Evolutionary conservation across 495 filamentous ascomycete species (phyloP).

Genomic region (Penicillium silybi): DNA sequence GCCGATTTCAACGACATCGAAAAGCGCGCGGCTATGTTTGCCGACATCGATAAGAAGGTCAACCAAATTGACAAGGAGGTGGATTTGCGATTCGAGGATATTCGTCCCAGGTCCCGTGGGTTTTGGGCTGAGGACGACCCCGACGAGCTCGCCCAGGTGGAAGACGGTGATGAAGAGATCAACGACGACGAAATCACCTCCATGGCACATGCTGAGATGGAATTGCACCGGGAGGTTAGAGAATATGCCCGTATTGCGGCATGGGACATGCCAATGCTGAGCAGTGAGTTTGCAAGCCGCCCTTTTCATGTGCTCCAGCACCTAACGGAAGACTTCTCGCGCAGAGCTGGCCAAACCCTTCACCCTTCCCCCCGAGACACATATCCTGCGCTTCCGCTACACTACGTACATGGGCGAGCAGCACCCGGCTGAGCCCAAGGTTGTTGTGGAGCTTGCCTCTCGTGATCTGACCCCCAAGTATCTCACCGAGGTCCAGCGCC

Average conservation of each 20-base stretch:
- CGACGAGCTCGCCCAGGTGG: slow-evolving; percentile 45
- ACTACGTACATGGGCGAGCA: slow-evolving; percentile 95
- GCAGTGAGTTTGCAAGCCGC: slow-evolving; percentile 55
- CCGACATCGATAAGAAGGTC: slow-evolving; percentile 30
- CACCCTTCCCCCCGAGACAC: slow-evolving; percentile 56
- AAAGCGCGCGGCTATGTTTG: slow-evolving; percentile 28
- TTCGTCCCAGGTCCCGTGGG: slow-evolving; percentile 24
- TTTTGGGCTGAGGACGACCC: slow-evolving; percentile 55
- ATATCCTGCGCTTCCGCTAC: slow-evolving; percentile 87
- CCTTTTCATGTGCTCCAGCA: not conserved
- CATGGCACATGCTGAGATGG: slow-evolving; percentile 78
- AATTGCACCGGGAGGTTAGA: slow-evolving; percentile 83
- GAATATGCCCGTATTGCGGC: slow-evolving; percentile 82
- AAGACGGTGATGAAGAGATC: slow-evolving; percentile 61
- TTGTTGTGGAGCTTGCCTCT: slow-evolving; percentile 83
- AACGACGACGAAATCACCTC: slow-evolving; percentile 78
- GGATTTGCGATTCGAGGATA: slow-evolving; percentile 35
- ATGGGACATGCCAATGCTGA: slow-evolving; percentile 94
- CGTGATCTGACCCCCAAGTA: slow-evolving; percentile 56
- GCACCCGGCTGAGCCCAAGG: slow-evolving; percentile 88
- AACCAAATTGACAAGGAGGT: slow-evolving; percentile 31
- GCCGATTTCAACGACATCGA: slow-evolving; percentile 38
- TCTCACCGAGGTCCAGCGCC: slow-evolving; percentile 61
- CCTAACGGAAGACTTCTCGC: slow-evolving; percentile 17
- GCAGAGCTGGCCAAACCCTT: slow-evolving; percentile 81